Conservation (phyloP, 345 rosid species). For the Eucalyptus sp. region DNA sequence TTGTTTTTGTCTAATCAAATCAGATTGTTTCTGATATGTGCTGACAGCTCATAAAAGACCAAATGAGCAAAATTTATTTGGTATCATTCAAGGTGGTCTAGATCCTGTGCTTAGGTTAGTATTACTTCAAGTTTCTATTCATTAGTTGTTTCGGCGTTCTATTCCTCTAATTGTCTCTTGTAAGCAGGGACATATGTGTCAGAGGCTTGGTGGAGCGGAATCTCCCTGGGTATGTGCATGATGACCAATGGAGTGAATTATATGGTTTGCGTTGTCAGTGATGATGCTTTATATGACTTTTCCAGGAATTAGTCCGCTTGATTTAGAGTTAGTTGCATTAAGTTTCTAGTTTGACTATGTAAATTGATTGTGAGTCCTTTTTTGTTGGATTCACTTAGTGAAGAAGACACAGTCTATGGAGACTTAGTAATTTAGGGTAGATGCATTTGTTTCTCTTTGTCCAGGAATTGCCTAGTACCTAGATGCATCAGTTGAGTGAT, state of each 20-base stretch:
- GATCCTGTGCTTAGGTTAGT: slow-evolving; percentile 63
- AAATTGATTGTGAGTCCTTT: background rate
- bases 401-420: background rate
- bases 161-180: background rate
- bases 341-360: background rate
- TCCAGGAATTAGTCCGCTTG: background rate
- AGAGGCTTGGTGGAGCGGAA: slow-evolving; percentile 59
- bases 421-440: background rate
- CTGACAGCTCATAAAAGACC: slow-evolving; percentile 62
- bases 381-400: background rate
- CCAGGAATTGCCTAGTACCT: background rate
- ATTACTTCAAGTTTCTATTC: background rate
- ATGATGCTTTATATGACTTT: background rate
- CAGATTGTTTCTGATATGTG: background rate
- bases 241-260: background rate
- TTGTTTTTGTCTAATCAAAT: background rate
- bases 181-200: slow-evolving; percentile 59
- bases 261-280: background rate
- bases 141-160: background rate
- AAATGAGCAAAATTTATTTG: slow-evolving; percentile 67
- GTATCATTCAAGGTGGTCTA: slow-evolving; percentile 74
- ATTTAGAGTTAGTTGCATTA: background rate
- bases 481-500: background rate
- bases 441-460: background rate
- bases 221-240: slow-evolving; percentile 56